A percentile compares a stretch with the other conserved stretches of the same genome.
Conservation (phyloP, 306 rosid genomes). For the Carpinus viminea region DNA sequence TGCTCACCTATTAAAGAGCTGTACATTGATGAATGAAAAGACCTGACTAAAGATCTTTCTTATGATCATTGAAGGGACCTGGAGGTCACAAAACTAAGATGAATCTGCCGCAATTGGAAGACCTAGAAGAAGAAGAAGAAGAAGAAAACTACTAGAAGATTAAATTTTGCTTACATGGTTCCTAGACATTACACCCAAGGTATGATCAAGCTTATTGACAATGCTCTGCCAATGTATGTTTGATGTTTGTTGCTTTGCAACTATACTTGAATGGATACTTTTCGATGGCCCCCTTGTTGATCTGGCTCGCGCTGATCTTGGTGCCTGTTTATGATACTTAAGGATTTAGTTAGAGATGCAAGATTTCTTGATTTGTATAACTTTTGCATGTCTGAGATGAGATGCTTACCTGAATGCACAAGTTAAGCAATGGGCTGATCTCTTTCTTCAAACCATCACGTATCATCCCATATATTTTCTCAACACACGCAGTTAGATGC, state of each 20-base stretch:
- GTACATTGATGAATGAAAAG: conserved; percentile 86
- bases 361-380: background rate
- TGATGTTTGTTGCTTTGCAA: conserved; percentile 83
- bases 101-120: conserved; percentile 8
- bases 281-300: conserved; percentile 77
- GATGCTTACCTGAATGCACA: conserved; percentile 77
- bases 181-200: conserved; percentile 53
- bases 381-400: conserved; percentile 11
- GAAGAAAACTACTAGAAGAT: background rate
- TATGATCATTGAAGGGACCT: conserved; percentile 77
- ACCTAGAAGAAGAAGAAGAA: conserved; percentile 10
- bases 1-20: conserved; percentile 79
- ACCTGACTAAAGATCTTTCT: conserved; percentile 78
- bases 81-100: conserved; percentile 27
- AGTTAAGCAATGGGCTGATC: conserved; percentile 73
- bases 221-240: conserved; percentile 84
- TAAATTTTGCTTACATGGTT: conserved; percentile 58
- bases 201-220: conserved; percentile 64
- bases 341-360: conserved; percentile 4
- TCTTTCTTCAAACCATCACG: conserved; percentile 83
- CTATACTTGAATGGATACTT: conserved; percentile 69
- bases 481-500: conserved; percentile 77
- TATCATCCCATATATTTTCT: conserved; percentile 78
- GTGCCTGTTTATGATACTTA: conserved; percentile 60
- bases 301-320: conserved; percentile 64